A percentile compares a stretch with the other conserved stretches of the same genome.
These are phyloP conservation scores for Zelonia costaricensis DNA, from an alignment of 208 protist genomes.

Conservation along the genomic window DNA sequence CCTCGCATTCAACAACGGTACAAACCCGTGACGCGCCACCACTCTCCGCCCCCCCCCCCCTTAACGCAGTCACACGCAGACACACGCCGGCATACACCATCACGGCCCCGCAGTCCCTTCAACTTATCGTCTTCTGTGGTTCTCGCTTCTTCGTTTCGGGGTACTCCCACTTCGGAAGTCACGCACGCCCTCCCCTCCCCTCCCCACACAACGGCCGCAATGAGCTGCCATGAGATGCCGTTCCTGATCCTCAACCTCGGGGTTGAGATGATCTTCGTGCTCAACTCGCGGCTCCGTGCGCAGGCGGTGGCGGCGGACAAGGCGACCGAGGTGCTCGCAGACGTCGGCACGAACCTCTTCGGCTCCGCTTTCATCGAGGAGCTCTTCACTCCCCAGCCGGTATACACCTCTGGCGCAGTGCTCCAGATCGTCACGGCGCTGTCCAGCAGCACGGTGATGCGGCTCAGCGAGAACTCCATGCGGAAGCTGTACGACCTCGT, in stretches of 20 bases:
- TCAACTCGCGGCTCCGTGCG: slow-evolving; percentile 84
- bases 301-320: slow-evolving; percentile 74
- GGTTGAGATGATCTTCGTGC: slow-evolving; percentile 94
- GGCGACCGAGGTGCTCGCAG: slow-evolving; percentile 51
- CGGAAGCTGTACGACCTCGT: slow-evolving; percentile 94
- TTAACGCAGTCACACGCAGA: no score
- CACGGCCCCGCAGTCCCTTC: background rate
- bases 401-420: slow-evolving; percentile 64
- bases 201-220: slow-evolving; percentile 15
- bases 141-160: slow-evolving; percentile 14
- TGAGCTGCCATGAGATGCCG: slow-evolving; percentile 73
- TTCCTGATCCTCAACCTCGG: slow-evolving; percentile 93
- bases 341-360: slow-evolving; percentile 82
- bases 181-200: no score
- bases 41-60: no score
- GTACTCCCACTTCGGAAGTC: background rate
- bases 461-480: slow-evolving; percentile 81
- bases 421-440: slow-evolving; percentile 83
- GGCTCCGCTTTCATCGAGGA: slow-evolving; percentile 75
- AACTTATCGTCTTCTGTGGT: background rate
- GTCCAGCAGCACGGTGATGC: slow-evolving; percentile 86
- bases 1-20: no score
- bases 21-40: no score
- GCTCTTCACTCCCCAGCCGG: slow-evolving; percentile 81
- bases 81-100: background rate